phyloP scores from a whole-genome alignment of 352 stramenopile genomes.

The Globisporangium takayamanum region DNA sequence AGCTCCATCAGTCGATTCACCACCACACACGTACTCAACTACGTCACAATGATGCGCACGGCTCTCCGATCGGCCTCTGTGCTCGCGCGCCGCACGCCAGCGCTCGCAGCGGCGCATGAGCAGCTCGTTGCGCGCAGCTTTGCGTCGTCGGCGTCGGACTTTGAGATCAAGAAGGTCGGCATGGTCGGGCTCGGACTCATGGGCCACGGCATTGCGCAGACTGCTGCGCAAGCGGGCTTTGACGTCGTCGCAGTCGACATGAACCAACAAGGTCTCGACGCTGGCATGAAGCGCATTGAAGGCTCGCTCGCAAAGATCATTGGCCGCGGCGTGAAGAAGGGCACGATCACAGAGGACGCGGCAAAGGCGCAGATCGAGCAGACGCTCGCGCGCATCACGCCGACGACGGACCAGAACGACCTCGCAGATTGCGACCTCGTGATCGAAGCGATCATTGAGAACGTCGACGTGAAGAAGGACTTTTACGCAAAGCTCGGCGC shows the following conservation, averaged over 20 bases:
- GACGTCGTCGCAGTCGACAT: constrained; percentile 81
- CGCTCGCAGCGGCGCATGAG: too few relatives aligned
- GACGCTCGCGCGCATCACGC: constrained; percentile 79
- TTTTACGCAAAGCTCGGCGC: constrained; percentile 92
- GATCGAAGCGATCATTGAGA: constrained; percentile 98
- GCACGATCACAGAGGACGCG: constrained; percentile 69
- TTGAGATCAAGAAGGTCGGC: constrained; percentile 84
- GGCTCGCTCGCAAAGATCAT: constrained; percentile 87
- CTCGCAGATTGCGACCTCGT: constrained; percentile 92
- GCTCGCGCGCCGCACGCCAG: too few relatives aligned
- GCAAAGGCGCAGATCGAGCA: constrained; percentile 59
- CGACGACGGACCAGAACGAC: constrained; percentile 83
- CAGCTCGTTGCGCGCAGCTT: too few relatives aligned
- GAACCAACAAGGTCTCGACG: constrained; percentile 66
- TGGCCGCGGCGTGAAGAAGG: constrained; percentile 84
- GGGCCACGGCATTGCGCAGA: constrained; percentile 97
- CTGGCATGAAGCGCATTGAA: constrained; percentile 90
- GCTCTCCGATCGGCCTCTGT: too few relatives aligned
- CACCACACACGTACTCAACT: too few relatives aligned
- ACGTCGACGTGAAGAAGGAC: constrained; percentile 90
- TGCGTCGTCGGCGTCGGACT: neutral
- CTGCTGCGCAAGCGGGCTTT: constrained; percentile 79
- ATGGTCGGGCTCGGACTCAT: constrained; percentile 97
- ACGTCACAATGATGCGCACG: too few relatives aligned
- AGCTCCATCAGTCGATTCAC: too few relatives aligned